Percentiles rank a stretch among this genome's conserved stretches.
Evolutionary conservation across 1,284 basidiomycete genomes (phyloP).

Genomic region (Stygiomarasmius scandens): DNA sequence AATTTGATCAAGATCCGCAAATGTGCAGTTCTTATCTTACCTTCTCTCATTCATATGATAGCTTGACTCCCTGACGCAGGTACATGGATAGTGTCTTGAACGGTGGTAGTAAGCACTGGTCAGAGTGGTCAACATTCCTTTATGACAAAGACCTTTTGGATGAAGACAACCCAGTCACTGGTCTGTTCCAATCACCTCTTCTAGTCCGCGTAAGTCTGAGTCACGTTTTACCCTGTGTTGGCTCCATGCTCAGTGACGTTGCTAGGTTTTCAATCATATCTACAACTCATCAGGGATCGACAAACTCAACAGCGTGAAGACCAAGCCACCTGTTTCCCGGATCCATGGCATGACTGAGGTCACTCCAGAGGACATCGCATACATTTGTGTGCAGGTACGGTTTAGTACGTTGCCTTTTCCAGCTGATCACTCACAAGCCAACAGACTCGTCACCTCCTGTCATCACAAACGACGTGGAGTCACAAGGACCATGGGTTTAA

Average conservation of each 20-base stretch:
- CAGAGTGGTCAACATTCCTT: not conserved
- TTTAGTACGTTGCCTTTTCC: not conserved
- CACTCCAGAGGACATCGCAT: not conserved
- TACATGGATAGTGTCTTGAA: not conserved
- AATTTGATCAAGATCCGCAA: too few species aligned
- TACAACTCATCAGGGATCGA: not conserved
- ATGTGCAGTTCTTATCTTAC: too few species aligned
- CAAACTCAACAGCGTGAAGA: not conserved
- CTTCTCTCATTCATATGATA: too few species aligned
- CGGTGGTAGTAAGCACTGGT: not conserved
- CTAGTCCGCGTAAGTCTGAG: not conserved
- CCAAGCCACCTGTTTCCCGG: not conserved
- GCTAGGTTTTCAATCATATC: not conserved
- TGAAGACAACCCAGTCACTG: not conserved
- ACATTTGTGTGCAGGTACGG: not conserved
- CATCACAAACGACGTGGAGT: not conserved
- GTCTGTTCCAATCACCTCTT: not conserved
- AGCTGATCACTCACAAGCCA: not conserved
- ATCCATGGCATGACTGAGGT: not conserved
- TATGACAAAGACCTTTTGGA: not conserved
- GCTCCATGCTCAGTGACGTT: not conserved
- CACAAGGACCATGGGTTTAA: not conserved
- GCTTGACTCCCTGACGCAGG: not conserved
- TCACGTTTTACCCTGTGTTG: not conserved
- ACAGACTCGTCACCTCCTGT: not conserved